A percentile compares a stretch with the other conserved stretches of the same genome.
Evolutionary conservation across 2,329 filamentous ascomycete genomes (phyloP).

Genomic region (Aspergillus brasiliensis): DNA sequence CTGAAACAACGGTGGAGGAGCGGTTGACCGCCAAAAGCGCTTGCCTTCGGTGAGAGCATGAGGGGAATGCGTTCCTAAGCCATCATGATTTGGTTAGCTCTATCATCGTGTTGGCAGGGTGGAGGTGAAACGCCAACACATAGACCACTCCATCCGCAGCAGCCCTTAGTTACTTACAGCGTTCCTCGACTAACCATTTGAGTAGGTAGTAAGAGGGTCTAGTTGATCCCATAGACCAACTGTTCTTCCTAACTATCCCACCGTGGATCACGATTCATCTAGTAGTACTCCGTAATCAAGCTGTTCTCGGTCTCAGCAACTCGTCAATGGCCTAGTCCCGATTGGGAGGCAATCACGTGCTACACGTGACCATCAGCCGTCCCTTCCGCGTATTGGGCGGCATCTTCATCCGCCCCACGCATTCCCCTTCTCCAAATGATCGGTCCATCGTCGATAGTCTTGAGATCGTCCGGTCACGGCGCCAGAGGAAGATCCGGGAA

Average conservation of each 20-base stretch:
- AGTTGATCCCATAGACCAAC: constrained; percentile 1
- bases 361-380: not conserved
- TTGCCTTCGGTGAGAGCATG: not conserved
- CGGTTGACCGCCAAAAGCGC: constrained; percentile 9
- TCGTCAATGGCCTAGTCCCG: not conserved
- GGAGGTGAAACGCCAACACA: constrained; percentile 9
- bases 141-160: not conserved
- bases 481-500: constrained; percentile 8
- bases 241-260: not conserved
- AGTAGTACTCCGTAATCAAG: too few species aligned
- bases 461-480: constrained; percentile 14
- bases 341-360: not conserved
- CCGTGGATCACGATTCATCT: not conserved
- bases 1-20: constrained; percentile 10
- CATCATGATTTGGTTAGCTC: not conserved
- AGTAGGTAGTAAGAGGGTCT: not conserved
- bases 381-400: not conserved
- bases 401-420: constrained; percentile 4
- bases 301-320: not conserved
- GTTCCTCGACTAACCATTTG: not conserved
- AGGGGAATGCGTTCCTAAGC: not conserved
- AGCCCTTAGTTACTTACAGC: not conserved
- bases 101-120: not conserved
- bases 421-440: constrained; percentile 4
- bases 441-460: constrained; percentile 15